Base-by-base conservation (phyloP, 2,329 filamentous ascomycete species). In the Xylaria sp. region DNA sequence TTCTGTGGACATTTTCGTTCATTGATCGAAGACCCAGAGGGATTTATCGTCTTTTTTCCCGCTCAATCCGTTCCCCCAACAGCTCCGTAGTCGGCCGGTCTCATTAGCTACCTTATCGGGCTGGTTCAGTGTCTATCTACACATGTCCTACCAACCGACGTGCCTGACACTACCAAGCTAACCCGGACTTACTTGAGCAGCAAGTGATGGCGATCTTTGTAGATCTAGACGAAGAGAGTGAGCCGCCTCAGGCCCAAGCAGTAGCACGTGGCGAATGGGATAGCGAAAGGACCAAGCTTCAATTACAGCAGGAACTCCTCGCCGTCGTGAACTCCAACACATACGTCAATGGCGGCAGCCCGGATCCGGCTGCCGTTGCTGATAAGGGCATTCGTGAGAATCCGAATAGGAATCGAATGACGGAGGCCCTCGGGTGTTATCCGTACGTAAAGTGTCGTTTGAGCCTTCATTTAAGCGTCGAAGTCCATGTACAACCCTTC, bases 361-460 rank as follows among this genome's bases (percentile, higher is more conserved):
- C 15, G 5, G 60, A 51, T 7, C 54, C 41, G 0, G 28, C 41
- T 44, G 39, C 46, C 12, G 44, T 18, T 48, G 34, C 34, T 37
- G 46, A 71, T 56, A 48, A 60, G 37, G n/a, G 2, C 63, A 65
- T 76, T 69, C 73, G 72, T 73, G 78, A 81, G 74, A 84, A 85
- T 77, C 86, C 83, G 64, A 90, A 90, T 75, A 80, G 84, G 78
- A 89, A 87, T 82, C 82, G 84, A 74, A 86, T 90, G 81, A 87
- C 88, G 72, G 85, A 86, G 78, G 87, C 88, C 78, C 81, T 91
- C 80, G 87, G 87, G 80, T 90, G 88, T 83, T 91, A 91, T 85
- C 89, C 89, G 89, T 91, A 88, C 84, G 85, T 84, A 79, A 76
- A 52, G 37, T 76, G 76, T 74, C 3, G 18, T 28, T 52, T 75